Conservation (phyloP, 352 stramenopile species). For the Heterotrichella gracilis region DNA sequence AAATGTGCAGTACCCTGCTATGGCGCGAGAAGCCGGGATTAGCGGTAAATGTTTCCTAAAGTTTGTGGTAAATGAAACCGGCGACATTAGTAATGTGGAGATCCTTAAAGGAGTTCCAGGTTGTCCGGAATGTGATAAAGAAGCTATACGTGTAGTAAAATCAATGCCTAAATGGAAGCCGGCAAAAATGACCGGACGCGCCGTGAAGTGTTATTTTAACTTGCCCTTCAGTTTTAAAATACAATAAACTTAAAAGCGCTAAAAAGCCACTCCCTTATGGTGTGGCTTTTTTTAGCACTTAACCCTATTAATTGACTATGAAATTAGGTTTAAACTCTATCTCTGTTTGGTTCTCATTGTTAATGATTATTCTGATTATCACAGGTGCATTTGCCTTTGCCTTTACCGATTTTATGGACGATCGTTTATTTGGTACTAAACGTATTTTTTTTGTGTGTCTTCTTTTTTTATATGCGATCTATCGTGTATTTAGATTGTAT, state of each 20-base stretch:
- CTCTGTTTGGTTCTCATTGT: background rate
- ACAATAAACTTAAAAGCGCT: background rate
- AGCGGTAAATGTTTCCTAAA: background rate
- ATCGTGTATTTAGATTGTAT: background rate
- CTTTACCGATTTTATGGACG: background rate
- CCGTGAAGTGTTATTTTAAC: background rate
- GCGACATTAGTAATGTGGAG: background rate
- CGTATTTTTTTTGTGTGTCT: background rate
- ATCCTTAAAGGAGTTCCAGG: background rate
- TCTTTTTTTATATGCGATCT: background rate
- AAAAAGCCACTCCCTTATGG: background rate
- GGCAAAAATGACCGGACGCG: background rate
- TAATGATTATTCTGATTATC: background rate
- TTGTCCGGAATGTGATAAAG: background rate
- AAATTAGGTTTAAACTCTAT: background rate
- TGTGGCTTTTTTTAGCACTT: conserved; percentile 8
- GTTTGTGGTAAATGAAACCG: background rate
- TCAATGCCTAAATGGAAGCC: background rate
- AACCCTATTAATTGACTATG: background rate
- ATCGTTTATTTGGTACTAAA: background rate
- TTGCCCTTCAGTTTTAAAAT: background rate
- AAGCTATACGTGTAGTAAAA: background rate
- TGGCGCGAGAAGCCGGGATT: background rate
- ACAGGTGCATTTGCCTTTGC: background rate
- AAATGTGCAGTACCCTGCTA: background rate